Conservation (phyloP, 2,329 filamentous ascomycete species). For the Neoascochyta sp. region DNA sequence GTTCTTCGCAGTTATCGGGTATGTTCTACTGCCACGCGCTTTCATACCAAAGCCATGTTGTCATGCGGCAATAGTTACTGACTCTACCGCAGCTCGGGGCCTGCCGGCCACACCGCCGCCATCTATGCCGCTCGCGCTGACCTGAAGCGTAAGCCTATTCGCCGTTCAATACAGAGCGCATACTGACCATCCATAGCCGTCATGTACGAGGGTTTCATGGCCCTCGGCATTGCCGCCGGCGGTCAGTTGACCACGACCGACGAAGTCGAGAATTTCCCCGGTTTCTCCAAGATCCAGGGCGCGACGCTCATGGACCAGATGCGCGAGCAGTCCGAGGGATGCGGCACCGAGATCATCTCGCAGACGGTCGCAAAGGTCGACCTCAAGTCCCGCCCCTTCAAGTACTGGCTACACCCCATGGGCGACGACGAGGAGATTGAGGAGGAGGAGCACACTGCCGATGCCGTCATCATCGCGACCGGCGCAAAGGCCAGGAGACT, state of each 20-base stretch:
- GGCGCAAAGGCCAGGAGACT: slow-evolving; percentile 87
- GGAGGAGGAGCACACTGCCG: slow-evolving; percentile 73
- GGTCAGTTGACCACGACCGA: slow-evolving; percentile 98
- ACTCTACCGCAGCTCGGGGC: slow-evolving; percentile 69
- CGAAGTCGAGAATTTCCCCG: slow-evolving; percentile 97
- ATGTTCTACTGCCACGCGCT: slow-evolving; percentile 23
- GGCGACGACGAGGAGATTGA: slow-evolving; percentile 76
- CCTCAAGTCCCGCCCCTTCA: slow-evolving; percentile 78
- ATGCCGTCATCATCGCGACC: slow-evolving; percentile 89
- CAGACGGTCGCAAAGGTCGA: slow-evolving; percentile 91
- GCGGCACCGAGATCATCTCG: slow-evolving; percentile 88
- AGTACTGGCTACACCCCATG: slow-evolving; percentile 68
- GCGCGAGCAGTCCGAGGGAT: slow-evolving; percentile 84
- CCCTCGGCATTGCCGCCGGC: slow-evolving; percentile 91
- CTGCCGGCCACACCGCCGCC: slow-evolving; percentile 94
- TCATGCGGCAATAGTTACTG: slow-evolving; percentile 25
- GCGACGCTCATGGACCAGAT: slow-evolving; percentile 91
- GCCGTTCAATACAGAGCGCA: no score
- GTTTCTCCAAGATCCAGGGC: slow-evolving; percentile 88
- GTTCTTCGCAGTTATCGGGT: slow-evolving; percentile 33
- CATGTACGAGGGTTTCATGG: slow-evolving; percentile 96
- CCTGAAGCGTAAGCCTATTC: slow-evolving; percentile 64
- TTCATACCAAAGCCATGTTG: no score
- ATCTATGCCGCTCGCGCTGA: slow-evolving; percentile 95
- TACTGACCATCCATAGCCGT: slow-evolving; percentile 56